Evolutionary conservation across 164 flowering plant species (phyloP).

Genomic region (Amborella trichopoda): DNA sequence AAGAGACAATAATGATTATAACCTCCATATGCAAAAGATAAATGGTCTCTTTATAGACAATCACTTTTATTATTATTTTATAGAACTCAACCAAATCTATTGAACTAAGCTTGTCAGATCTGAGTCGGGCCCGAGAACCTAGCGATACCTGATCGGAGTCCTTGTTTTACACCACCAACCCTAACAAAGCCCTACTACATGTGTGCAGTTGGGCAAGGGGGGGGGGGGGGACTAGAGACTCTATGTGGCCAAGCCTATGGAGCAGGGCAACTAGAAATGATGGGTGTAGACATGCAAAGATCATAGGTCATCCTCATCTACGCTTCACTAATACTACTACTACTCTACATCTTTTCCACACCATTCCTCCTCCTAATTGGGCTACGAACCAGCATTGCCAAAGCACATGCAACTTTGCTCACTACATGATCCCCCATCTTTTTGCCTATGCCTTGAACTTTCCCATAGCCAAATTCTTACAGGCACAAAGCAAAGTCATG

Average conservation of each 20-base stretch:
- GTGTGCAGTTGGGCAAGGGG: no score
- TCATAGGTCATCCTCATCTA: constrained; percentile 6
- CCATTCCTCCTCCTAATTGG: constrained; percentile 4
- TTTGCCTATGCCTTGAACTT: constrained; percentile 3
- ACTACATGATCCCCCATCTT: constrained; percentile 5
- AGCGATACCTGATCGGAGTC: no score
- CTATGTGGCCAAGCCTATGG: constrained; percentile 13
- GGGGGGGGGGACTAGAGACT: constrained; percentile 6
- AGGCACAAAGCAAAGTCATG: constrained; percentile 23
- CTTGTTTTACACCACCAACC: no score
- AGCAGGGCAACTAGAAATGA: constrained; percentile 7
- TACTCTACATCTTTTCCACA: constrained; percentile 3
- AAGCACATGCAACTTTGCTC: neutral
- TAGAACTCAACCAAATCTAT: no score
- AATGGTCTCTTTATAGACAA: no score
- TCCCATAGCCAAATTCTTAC: constrained; percentile 7
- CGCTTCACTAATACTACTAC: neutral
- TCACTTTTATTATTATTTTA: no score
- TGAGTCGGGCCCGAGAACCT: no score
- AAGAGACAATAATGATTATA: no score
- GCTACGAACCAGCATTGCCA: neutral
- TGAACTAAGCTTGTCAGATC: no score
- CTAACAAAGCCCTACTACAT: no score
- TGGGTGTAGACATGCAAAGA: constrained; percentile 9
- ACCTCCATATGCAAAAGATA: no score